Percentiles rank a stretch among this genome's conserved stretches.
Evolutionary conservation across 257 asterid species (phyloP).

Genomic region (Nyctanthes arbortristis): DNA sequence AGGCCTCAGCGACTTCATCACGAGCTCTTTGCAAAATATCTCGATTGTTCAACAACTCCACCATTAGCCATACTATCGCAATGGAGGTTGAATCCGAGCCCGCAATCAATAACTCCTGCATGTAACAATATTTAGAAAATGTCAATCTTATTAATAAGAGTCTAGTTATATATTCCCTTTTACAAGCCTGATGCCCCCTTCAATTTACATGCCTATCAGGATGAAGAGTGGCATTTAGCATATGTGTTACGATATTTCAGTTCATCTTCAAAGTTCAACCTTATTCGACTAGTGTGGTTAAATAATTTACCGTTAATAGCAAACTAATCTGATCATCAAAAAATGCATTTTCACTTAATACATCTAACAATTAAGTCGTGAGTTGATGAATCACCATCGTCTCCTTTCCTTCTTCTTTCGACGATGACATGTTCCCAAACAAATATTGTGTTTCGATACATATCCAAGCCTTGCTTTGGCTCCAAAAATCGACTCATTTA

Average conservation of each 20-base stretch:
- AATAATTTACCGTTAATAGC: slow-evolving; percentile 11
- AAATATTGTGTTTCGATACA: neutral
- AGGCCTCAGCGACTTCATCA: slow-evolving; percentile 12
- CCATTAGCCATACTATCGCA: slow-evolving; percentile 24
- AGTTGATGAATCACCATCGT: neutral
- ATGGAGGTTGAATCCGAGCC: slow-evolving; percentile 17
- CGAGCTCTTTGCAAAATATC: slow-evolving; percentile 19
- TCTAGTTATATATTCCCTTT: no score
- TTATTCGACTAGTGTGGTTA: no score
- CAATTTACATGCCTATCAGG: no score
- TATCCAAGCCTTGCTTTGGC: neutral
- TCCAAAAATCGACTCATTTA: neutral
- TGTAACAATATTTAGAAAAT: no score
- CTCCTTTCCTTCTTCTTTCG: slow-evolving; percentile 7
- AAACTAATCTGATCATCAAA: slow-evolving; percentile 17
- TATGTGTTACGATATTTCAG: no score
- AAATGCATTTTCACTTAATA: neutral
- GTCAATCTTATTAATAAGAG: no score
- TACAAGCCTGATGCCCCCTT: no score
- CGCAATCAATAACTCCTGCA: neutral
- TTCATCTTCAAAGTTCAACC: no score
- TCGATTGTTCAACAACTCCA: slow-evolving; percentile 16
- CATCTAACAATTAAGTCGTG: slow-evolving; percentile 27
- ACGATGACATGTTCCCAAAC: slow-evolving; percentile 17
- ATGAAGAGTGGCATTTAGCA: no score